Evolutionary conservation across 805 yeast species (phyloP), one percentile per base, ranked within the genome.

Genomic region (Candida chauliodis): DNA sequence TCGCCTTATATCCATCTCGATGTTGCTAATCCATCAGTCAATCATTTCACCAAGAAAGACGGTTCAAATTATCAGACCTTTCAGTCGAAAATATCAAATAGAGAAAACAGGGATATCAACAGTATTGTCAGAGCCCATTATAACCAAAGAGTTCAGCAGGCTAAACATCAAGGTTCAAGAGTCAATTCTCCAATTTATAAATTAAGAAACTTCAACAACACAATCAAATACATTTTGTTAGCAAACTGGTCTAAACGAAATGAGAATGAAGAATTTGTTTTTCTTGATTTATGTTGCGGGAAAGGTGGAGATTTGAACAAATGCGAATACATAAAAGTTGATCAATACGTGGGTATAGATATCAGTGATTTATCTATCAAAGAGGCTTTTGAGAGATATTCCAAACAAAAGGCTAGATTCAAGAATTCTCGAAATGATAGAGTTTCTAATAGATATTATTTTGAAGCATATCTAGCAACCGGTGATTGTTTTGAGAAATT

Each of bases 221-320:
- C 90, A 43, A 83, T 93, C 52, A 93, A 93, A 55, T 85, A 87
- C 56, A 85, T 89, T 53, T 64, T 91, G 7, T 79, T 93, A 38
- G 81, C 83, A 40, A 84, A 83, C 48, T 81, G 71, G 59, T 34
- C 16, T 3, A 16, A 11, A 8, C 23, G 16, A 11, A 78, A 82
- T 2, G 66, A 65, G 24, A 47, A 51, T 11, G 41, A 50, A 8
- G 52, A 50, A 7, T 53, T 32, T 64, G 76, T 44, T 73, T 75
- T 84, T 1, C 64, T 93, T 14, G 99, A 93, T 54, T 61, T 91
- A 40, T 96, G 96, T 11, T 90, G 98, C 61, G 99, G 99, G 10
- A 95, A 93, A 58, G 99, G 99, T 37, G 99, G 99, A 19, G 99
- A 93, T 63, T 65, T 93, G 52, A 78, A 84, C 50, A 93, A 93